Conservation (phyloP, 2,329 filamentous ascomycete genomes). For the Aspergillus amoenus region DNA sequence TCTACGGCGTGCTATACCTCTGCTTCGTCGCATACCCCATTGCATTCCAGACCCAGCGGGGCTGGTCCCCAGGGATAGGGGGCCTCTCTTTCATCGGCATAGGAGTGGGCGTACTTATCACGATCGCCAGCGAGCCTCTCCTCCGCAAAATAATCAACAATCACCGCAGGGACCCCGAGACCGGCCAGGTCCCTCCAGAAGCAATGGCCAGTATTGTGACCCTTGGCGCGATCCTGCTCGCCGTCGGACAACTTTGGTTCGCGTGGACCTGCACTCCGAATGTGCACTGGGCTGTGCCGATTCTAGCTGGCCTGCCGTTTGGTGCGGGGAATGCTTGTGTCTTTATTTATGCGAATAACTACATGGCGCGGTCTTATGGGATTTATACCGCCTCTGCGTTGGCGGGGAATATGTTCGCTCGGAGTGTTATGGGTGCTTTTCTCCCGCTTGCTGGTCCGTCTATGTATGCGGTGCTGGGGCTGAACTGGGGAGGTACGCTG, state of each 20-base stretch:
- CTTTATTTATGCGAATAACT: conserved; percentile 73
- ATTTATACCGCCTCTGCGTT: conserved; percentile 44
- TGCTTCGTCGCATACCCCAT: background rate
- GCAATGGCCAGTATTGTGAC: conserved; percentile 74
- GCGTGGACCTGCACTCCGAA: conserved; percentile 77
- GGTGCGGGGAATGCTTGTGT: conserved; percentile 70
- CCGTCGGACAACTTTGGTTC: conserved; percentile 77
- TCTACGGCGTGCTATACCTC: conserved; percentile 1
- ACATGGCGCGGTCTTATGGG: conserved; percentile 10
- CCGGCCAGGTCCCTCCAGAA: conserved; percentile 57
- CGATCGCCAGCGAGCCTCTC: background rate
- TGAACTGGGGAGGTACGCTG: conserved; percentile 74
- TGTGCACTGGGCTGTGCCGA: conserved; percentile 76
- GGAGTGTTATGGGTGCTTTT: conserved; percentile 62
- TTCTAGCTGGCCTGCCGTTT: conserved; percentile 76
- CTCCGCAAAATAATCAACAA: background rate
- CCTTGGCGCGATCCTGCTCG: conserved; percentile 69
- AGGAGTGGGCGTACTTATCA: background rate
- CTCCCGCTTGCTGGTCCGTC: conserved; percentile 70
- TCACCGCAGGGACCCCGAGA: conserved; percentile 18
- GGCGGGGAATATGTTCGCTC: conserved; percentile 48
- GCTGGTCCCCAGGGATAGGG: background rate
- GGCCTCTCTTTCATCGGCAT: background rate
- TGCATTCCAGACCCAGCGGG: background rate
- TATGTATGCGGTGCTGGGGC: conserved; percentile 67